A percentile compares a stretch with the other conserved stretches of the same genome.
phyloP scores from a whole-genome alignment of 78 protist genomes.

The slime mould (Dictyostelium discoideum) region DNA sequence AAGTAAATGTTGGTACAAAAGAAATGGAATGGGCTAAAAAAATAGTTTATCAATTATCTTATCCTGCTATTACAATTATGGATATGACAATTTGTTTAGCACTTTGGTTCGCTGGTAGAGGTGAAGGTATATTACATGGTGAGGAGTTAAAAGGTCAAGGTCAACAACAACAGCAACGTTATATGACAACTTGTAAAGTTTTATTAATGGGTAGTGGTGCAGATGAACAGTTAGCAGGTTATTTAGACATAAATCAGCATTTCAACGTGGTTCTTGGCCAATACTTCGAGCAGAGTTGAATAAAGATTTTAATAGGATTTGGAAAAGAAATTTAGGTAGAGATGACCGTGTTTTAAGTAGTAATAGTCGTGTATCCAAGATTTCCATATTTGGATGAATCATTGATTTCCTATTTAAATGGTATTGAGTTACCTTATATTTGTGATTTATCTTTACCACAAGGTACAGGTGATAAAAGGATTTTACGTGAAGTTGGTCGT shows the following conservation, averaged over 20 bases:
- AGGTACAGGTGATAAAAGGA: slow-evolving; percentile 84
- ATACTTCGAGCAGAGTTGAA: slow-evolving; percentile 84
- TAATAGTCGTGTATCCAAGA: slow-evolving; percentile 89
- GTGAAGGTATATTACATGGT: slow-evolving; percentile 62
- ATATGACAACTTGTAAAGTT: slow-evolving; percentile 72
- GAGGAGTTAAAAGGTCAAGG: neutral
- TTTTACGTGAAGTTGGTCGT: slow-evolving; percentile 45
- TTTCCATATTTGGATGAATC: slow-evolving; percentile 91
- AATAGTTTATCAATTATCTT: slow-evolving; percentile 14
- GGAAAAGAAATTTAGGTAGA: slow-evolving; percentile 92
- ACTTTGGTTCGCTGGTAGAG: slow-evolving; percentile 89
- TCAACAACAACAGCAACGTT: neutral
- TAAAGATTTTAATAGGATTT: slow-evolving; percentile 84
- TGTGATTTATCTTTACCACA: slow-evolving; percentile 63
- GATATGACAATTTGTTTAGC: slow-evolving; percentile 94
- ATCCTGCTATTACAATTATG: slow-evolving; percentile 85
- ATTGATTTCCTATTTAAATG: slow-evolving; percentile 41
- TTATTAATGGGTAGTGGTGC: slow-evolving; percentile 95
- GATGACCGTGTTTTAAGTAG: slow-evolving; percentile 94
- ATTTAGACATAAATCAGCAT: slow-evolving; percentile 86
- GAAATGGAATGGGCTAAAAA: slow-evolving; percentile 57
- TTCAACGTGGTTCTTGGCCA: slow-evolving; percentile 59
- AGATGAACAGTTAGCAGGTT: slow-evolving; percentile 95
- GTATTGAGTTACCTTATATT: slow-evolving; percentile 37
- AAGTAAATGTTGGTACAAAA: slow-evolving; percentile 57